Percentiles rank a stretch among this genome's conserved stretches.
Evolutionary conservation across 768 basidiomycete genomes (phyloP).

Genomic region (Lentinula aciculospora): DNA sequence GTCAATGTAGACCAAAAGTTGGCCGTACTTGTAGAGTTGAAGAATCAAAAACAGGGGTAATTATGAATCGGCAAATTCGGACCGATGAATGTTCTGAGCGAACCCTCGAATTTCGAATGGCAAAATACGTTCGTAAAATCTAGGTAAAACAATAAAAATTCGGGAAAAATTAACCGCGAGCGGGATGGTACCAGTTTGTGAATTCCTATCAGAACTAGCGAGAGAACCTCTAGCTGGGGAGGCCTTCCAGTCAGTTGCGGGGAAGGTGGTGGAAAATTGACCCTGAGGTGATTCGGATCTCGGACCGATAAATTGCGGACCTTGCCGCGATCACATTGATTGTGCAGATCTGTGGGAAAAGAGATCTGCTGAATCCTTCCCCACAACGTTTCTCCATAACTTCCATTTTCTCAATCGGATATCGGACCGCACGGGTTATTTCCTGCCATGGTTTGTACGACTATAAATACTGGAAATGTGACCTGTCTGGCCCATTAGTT

Average conservation of each 20-base stretch:
- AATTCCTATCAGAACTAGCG: background rate
- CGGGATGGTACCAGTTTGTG: background rate
- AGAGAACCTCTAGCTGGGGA: background rate
- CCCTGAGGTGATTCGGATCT: background rate
- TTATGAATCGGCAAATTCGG: background rate
- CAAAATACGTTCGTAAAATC: background rate
- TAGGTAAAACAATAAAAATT: background rate
- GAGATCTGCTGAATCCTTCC: background rate
- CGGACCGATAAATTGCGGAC: background rate
- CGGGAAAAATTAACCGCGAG: background rate
- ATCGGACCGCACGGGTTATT: background rate
- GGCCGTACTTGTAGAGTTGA: too few species aligned
- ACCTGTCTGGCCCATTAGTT: slow-evolving; percentile 12
- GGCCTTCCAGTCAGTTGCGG: background rate
- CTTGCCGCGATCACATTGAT: background rate
- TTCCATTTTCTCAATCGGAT: background rate
- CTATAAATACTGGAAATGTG: slow-evolving; percentile 14
- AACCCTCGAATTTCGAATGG: background rate
- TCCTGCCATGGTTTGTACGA: background rate
- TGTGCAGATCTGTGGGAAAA: background rate
- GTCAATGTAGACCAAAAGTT: background rate
- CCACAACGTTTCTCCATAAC: slow-evolving; percentile 3
- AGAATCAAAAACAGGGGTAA: too few species aligned
- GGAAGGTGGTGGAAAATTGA: background rate
- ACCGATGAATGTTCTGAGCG: background rate